These are phyloP conservation scores for Pyrenochaeta sp. DNA, from an alignment of 2,329 filamentous ascomycete genomes.

Conservation along the genomic window DNA sequence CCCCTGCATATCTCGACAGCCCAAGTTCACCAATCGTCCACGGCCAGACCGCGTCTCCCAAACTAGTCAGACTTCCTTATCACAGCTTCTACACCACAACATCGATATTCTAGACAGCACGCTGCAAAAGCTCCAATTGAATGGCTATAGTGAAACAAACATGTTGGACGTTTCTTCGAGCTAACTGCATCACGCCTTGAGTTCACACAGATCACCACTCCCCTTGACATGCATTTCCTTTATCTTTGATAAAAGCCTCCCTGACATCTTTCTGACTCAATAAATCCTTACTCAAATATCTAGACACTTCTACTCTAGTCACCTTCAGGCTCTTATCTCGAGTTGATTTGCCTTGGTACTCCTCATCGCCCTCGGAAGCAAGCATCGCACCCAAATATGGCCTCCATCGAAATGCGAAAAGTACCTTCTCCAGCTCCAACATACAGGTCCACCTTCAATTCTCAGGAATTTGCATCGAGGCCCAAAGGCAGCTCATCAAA, in stretches of 20 bases:
- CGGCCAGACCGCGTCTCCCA: neutral
- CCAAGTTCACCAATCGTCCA: neutral
- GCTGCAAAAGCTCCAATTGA: no score
- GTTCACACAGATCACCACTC: no score
- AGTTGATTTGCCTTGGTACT: neutral
- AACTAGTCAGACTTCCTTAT: neutral
- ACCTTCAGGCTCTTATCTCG: neutral
- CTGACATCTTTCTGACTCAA: neutral
- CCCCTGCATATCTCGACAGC: neutral
- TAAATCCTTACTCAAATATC: no score
- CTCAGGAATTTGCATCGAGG: neutral
- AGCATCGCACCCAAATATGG: constrained; percentile 22
- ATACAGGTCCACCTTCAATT: constrained; percentile 28
- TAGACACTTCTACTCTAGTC: no score
- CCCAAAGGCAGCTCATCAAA: no score
- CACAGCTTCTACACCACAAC: neutral
- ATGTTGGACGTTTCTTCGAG: no score
- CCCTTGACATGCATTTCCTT: no score
- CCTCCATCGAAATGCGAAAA: constrained; percentile 13
- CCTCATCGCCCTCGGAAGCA: constrained; percentile 17
- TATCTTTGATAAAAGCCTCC: neutral
- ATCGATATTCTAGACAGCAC: no score
- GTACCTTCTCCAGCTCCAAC: constrained; percentile 30
- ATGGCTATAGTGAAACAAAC: no score
- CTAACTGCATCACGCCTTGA: no score